Conservation (phyloP, 225 moss, liverwort and hornwort genomes). For the Asterella californica region DNA sequence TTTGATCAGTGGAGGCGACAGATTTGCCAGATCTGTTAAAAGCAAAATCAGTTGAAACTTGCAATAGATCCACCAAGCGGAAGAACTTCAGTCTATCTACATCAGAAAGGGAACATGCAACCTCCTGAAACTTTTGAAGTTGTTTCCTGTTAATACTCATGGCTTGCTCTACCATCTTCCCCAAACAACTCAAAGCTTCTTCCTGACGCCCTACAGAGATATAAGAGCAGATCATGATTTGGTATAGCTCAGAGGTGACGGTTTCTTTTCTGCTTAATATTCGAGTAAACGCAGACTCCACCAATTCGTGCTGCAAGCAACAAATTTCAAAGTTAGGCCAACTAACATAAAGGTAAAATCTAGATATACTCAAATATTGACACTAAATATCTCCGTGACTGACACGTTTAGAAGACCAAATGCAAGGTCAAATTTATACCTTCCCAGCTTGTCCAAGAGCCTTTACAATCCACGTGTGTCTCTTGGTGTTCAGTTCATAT, state of each 20-base stretch:
- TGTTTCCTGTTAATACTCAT: constrained; percentile 25
- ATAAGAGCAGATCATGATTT: constrained; percentile 27
- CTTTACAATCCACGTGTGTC: constrained; percentile 72
- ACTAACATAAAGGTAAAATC: too few relatives aligned
- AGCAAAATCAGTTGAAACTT: constrained; percentile 19
- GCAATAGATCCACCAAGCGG: constrained; percentile 17
- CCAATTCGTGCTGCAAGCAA: constrained; percentile 27
- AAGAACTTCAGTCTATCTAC: constrained; percentile 26
- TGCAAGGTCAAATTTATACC: constrained; percentile 36
- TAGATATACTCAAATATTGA: too few relatives aligned
- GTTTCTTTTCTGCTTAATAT: constrained; percentile 18
- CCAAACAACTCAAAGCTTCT: constrained; percentile 27
- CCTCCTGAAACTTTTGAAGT: constrained; percentile 22
- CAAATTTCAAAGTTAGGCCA: background rate
- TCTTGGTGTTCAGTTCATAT: constrained; percentile 51
- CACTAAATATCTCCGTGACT: too few relatives aligned
- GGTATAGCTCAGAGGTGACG: constrained; percentile 29
- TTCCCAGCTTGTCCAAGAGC: constrained; percentile 59
- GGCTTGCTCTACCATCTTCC: constrained; percentile 29
- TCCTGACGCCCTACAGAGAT: constrained; percentile 14
- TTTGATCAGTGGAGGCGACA: background rate
- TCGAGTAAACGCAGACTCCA: constrained; percentile 27
- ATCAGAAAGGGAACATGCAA: constrained; percentile 27
- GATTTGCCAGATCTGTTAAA: constrained; percentile 15
- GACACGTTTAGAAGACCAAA: too few relatives aligned